Evolutionary conservation across 2,329 filamentous ascomycete genomes (phyloP), one percentile per base, ranked within the genome.

Genomic region (Colletotrichum destructivum): DNA sequence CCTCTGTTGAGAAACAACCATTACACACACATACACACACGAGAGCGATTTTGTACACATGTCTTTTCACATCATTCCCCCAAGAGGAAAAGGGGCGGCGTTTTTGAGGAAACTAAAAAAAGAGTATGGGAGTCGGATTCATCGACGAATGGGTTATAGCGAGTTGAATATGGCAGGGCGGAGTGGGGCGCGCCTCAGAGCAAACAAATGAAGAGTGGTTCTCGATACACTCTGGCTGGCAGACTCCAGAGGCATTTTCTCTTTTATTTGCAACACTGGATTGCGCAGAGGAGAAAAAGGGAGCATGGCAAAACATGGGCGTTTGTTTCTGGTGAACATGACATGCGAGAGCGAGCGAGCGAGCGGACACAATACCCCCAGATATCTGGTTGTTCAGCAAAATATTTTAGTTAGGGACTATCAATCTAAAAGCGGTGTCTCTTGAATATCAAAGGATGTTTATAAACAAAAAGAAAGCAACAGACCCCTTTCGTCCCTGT

Each of bases 261-360:
- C 40, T 46, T n/a, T 31, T 23, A 7, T 46, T 21, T 46, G 56
- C 59, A 21, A 21, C 16, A 31, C 11, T 23, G 15, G 18, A 31
- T 38, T 15, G 26, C 59, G 13, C 13, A 57, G 35, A 44, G 9
- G 16, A 23, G 35, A n/a, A 44, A 26, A 26, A 31, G 23, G 67
- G 54, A 60, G 62, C 62, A 66, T 46, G 38, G 62, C 62, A 54
- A 62, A 55, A 60, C 21, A 66, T 16, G 67, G 54, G 62, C 54
- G 80, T 82, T 83, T 85, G 81, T 81, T 83, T 84, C 82, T 84
- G 83, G 82, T 84, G 83, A 84, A 84, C 75, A 77, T 77, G 76
- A 77, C 76, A 80, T 84, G 31, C 40, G 9, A 62, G 64, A 83
- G 31, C 40, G 12, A 62, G 64, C 64, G 64, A 49, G 64, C 44